Conservation (phyloP, 768 basidiomycete genomes). For the Leucosporidium scottii region DNA sequence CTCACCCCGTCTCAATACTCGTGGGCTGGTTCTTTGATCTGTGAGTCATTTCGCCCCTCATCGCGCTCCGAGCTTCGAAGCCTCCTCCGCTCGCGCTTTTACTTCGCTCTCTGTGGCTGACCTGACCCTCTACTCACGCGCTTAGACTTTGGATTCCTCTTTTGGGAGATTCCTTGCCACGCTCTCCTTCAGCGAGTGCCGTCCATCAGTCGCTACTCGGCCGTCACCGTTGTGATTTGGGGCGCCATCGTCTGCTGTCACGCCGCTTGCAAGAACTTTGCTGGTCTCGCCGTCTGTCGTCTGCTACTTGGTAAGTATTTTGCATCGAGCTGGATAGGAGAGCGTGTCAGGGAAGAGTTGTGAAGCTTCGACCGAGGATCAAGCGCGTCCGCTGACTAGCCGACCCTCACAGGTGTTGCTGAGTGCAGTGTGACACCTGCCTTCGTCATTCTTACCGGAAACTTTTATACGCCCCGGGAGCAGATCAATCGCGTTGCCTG, state of each 20-base stretch:
- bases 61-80: too few species aligned
- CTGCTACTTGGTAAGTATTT: constrained; percentile 17
- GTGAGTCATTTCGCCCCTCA: too few species aligned
- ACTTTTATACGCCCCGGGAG: constrained; percentile 19
- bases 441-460: neutral
- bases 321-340: too few species aligned
- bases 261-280: constrained; percentile 14
- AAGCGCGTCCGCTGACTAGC: too few species aligned
- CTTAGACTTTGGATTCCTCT: constrained; percentile 17
- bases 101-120: too few species aligned
- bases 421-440: too few species aligned
- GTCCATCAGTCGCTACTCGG: constrained; percentile 11
- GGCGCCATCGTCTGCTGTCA: constrained; percentile 16
- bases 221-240: constrained; percentile 19
- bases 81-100: too few species aligned
- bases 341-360: too few species aligned
- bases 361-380: too few species aligned
- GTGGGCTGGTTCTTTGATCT: constrained; percentile 31
- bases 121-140: neutral
- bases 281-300: constrained; percentile 10
- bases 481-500: constrained; percentile 15
- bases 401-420: too few species aligned
- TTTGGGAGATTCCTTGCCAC: constrained; percentile 19
- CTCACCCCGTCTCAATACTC: constrained; percentile 20
- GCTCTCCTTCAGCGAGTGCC: constrained; percentile 20